Base-by-base conservation (phyloP, 2,329 filamentous ascomycete species). In the Diplodia seriata region DNA sequence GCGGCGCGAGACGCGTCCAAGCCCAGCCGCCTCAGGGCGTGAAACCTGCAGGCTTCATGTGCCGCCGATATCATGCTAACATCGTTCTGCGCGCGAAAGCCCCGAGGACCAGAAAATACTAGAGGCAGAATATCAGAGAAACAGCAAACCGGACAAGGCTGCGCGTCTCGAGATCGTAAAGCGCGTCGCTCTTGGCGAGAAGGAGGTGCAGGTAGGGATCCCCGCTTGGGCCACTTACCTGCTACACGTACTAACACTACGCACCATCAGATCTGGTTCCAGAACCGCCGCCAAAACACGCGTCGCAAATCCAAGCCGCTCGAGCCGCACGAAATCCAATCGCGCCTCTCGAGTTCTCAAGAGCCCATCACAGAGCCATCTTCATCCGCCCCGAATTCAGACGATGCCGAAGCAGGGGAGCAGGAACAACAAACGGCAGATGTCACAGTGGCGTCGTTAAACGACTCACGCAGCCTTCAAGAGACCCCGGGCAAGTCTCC, bases 221-320 rank as follows among this genome's bases (percentile, higher is more conserved):
- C 61, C 61, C 61, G 61, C 61, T 53, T 64, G 31, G 61, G 18
- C 57, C 57, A 57, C 38, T 36, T n/a, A 51, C 15, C 18, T 12
- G 33, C 23, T 38, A 64, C 62, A 33, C 50, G n/a, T 69, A 76
- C 68, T 69, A 63, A 71, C 73, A 53, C 66, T 12, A 61, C 40
- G 20, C 29, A 61, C 47, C 23, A 51, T 53, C 72, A 97, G 94
- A 97, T 97, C 74, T 98, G 94, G 94, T 97, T 97, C 81, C 94
- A 97, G 76, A 97, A 97, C 76, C 89, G 93, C 75, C 87, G 94
- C 72, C 94, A 98, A 79, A 97, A 96, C 79, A 92, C 96, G 78
- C 88, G 94, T 73, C 88, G 94, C 72, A 96, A 94, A 82, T 93
- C 92, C 67, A 90, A 92, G 73, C 93, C 94, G 56, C 85, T 97